These are phyloP conservation scores for Euphorbia peplus DNA, from an alignment of 345 rosid species.

Conservation along the genomic window DNA sequence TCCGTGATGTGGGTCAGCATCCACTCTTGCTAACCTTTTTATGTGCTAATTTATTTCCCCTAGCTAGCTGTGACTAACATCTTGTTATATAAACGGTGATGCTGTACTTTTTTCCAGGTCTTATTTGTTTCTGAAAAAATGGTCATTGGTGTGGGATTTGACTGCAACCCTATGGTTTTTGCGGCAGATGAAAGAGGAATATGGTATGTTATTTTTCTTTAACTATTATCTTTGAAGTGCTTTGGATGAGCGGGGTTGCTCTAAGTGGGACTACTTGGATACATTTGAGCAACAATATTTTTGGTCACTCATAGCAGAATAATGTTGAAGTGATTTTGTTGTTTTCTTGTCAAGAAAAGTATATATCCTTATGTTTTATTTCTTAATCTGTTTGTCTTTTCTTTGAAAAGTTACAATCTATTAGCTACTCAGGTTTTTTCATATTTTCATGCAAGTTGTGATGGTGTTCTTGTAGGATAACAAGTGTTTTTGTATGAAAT, in stretches of 20 bases:
- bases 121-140: conserved; percentile 87
- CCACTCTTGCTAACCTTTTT: conserved; percentile 49
- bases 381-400: not conserved
- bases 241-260: not conserved
- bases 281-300: not conserved
- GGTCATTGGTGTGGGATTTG: conserved; percentile 92
- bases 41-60: conserved; percentile 24
- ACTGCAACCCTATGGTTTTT: conserved; percentile 92
- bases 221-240: not conserved
- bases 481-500: not conserved
- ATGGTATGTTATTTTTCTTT: conserved; percentile 78
- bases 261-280: not conserved
- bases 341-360: not conserved
- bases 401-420: not conserved
- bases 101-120: conserved; percentile 46
- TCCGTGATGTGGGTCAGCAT: conserved; percentile 99
- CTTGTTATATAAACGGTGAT: conserved; percentile 11
- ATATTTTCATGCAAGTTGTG: not conserved
- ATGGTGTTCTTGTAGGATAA: not conserved
- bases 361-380: not conserved
- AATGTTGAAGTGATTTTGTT: not conserved
- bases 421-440: not conserved
- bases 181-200: conserved; percentile 95
- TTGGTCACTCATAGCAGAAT: not conserved
- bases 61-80: conserved; percentile 23